Percentiles rank a stretch among this genome's conserved stretches.
Evolutionary conservation across 768 basidiomycete genomes (phyloP).

Genomic region (Nidularia pulvinata): DNA sequence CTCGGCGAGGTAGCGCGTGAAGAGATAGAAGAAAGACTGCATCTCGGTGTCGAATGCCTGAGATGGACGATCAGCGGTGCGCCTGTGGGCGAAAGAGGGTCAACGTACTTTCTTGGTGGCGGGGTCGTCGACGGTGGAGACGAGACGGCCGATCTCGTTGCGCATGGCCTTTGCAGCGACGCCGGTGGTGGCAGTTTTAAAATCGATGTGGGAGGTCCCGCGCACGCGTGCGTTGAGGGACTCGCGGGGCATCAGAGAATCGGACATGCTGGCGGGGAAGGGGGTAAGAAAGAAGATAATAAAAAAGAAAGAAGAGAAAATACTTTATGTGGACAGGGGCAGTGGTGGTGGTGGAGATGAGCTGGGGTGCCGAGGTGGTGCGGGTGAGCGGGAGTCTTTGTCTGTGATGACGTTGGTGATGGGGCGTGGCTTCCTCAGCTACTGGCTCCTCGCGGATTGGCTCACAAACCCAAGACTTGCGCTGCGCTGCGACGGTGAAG

Average conservation of each 20-base stretch:
- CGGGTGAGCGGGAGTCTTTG: conserved; percentile 42
- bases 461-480: conserved; percentile 36
- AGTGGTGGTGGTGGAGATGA: conserved; percentile 68
- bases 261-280: conserved; percentile 42
- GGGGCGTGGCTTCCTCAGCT: conserved; percentile 25
- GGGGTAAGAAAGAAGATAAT: conserved; percentile 10
- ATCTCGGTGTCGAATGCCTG: conserved; percentile 95
- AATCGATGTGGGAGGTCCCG: conserved; percentile 85
- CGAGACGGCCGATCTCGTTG: conserved; percentile 96
- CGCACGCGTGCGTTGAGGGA: conserved; percentile 73
- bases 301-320: conserved; percentile 11
- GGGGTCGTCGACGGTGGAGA: conserved; percentile 80
- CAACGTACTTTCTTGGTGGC: conserved; percentile 74
- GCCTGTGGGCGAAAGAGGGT: conserved; percentile 4
- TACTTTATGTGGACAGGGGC: conserved; percentile 55
- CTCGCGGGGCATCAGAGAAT: conserved; percentile 62
- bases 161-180: conserved; percentile 96
- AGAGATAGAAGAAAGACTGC: conserved; percentile 95
- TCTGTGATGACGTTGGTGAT: conserved; percentile 66
- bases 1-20: conserved; percentile 92
- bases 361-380: conserved; percentile 52
- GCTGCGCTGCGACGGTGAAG: conserved; percentile 15
- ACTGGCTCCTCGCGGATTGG: conserved; percentile 53
- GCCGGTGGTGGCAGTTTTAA: conserved; percentile 97
- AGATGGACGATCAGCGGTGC: conserved; percentile 2